These are phyloP conservation scores for Pisolithus orientalis DNA, from an alignment of 768 basidiomycete species.

Conservation along the genomic window DNA sequence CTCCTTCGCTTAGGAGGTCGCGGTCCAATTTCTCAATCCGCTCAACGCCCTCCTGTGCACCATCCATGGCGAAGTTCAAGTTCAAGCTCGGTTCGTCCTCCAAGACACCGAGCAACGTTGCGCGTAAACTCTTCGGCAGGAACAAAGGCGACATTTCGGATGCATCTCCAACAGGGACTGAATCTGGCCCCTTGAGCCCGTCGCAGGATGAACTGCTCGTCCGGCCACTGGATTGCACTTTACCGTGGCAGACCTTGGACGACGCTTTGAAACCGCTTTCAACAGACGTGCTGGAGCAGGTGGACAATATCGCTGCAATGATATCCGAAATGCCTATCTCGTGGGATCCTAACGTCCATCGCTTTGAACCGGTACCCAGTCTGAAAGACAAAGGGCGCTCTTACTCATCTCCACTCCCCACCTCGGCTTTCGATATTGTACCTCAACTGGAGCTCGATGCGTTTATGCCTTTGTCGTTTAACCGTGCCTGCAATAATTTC, in stretches of 20 bases:
- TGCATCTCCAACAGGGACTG: constrained; percentile 6
- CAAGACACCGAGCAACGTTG: constrained; percentile 42
- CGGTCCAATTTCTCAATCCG: constrained; percentile 47
- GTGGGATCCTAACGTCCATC: constrained; percentile 13
- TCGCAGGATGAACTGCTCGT: constrained; percentile 15
- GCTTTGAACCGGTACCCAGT: constrained; percentile 12
- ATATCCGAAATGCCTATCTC: constrained; percentile 3
- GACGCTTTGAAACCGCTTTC: constrained; percentile 4
- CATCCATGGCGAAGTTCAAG: constrained; percentile 44
- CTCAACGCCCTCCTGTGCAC: constrained; percentile 37
- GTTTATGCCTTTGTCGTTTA: constrained; percentile 42
- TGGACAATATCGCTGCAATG: constrained; percentile 5
- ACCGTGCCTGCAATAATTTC: constrained; percentile 49
- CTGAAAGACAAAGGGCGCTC: constrained; percentile 51
- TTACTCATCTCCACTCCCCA: constrained; percentile 58
- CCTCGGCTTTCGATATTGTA: constrained; percentile 55
- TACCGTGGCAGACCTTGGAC: constrained; percentile 39
- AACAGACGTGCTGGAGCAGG: constrained; percentile 10
- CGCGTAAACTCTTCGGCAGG: constrained; percentile 49
- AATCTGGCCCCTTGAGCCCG: constrained; percentile 5
- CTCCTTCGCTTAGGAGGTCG: constrained; percentile 47
- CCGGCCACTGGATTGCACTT: constrained; percentile 30
- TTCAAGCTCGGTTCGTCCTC: constrained; percentile 38
- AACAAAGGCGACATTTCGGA: constrained; percentile 24
- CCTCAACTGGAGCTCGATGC: constrained; percentile 37